These are phyloP conservation scores for Aspergillus cejpii DNA, from an alignment of 2,329 filamentous ascomycete species.

Conservation along the genomic window DNA sequence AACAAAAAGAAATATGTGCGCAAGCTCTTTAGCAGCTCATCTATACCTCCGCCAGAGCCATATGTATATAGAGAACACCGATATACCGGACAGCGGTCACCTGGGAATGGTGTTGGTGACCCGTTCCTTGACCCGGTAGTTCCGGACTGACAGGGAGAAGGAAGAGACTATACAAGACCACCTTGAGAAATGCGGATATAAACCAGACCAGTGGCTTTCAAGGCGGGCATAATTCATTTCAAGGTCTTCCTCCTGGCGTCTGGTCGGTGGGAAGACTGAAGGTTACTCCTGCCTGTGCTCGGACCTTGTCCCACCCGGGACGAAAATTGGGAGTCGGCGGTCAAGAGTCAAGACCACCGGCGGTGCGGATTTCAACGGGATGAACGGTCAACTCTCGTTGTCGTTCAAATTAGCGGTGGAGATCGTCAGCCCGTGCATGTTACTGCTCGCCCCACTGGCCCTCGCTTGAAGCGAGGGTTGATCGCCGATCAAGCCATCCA, in stretches of 20 bases:
- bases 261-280: conserved; percentile 17
- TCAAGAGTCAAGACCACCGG: conserved; percentile 26
- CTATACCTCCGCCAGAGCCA: neutral
- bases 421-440: conserved; percentile 23
- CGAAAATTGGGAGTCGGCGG: conserved; percentile 23
- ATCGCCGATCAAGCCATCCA: conserved; percentile 19
- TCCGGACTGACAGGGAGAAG: neutral
- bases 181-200: neutral
- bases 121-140: neutral
- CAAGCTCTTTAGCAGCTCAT: conserved; percentile 5
- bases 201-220: conserved; percentile 11
- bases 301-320: conserved; percentile 15
- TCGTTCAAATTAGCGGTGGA: conserved; percentile 29
- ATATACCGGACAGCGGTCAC: too few species aligned
- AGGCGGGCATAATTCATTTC: neutral
- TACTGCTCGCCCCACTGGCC: conserved; percentile 27
- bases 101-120: too few species aligned
- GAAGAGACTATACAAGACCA: neutral
- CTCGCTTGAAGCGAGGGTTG: conserved; percentile 31
- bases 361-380: conserved; percentile 29
- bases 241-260: conserved; percentile 8
- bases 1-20: conserved; percentile 11
- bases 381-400: conserved; percentile 17
- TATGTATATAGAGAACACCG: neutral
- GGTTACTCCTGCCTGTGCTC: conserved; percentile 25